phyloP scores from a whole-genome alignment of 2,329 filamentous ascomycete genomes.

The Alternaria ventricosa region DNA sequence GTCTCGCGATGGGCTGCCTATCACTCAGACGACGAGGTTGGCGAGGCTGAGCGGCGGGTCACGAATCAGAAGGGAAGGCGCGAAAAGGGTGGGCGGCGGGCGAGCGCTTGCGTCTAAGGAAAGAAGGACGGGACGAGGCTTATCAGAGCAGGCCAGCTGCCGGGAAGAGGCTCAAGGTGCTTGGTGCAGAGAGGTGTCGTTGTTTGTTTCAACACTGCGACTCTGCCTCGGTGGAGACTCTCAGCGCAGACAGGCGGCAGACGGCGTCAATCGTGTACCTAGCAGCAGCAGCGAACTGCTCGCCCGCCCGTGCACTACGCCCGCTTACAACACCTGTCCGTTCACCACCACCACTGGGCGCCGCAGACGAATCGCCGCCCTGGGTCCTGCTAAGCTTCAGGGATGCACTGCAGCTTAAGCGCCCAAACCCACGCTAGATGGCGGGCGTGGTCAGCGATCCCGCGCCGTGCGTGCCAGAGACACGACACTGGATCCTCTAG shows the following conservation, averaged over 20 bases:
- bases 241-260: constrained; percentile 12
- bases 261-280: constrained; percentile 10
- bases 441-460: constrained; percentile 13
- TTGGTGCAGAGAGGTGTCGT: constrained; percentile 10
- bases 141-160: constrained; percentile 34
- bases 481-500: constrained; percentile 20
- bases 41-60: constrained; percentile 31
- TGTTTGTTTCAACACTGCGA: constrained; percentile 28
- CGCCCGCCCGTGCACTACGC: constrained; percentile 8
- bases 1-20: constrained; percentile 6
- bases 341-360: constrained; percentile 14
- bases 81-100: constrained; percentile 27
- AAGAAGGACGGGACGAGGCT: constrained; percentile 19
- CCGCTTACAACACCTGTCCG: constrained; percentile 17
- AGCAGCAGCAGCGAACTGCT: constrained; percentile 16
- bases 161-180: constrained; percentile 15
- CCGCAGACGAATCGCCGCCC: constrained; percentile 13
- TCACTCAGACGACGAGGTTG: constrained; percentile 7
- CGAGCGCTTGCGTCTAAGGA: constrained; percentile 22
- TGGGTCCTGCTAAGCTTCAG: constrained; percentile 8
- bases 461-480: constrained; percentile 19
- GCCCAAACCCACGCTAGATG: constrained; percentile 16
- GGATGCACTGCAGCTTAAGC: constrained; percentile 20
- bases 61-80: constrained; percentile 30
- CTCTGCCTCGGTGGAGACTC: constrained; percentile 16